Evolutionary conservation across 176 grass and related monocot genomes (phyloP), one percentile per base, ranked within the genome.

Genomic region (Oryza glumipatula): DNA sequence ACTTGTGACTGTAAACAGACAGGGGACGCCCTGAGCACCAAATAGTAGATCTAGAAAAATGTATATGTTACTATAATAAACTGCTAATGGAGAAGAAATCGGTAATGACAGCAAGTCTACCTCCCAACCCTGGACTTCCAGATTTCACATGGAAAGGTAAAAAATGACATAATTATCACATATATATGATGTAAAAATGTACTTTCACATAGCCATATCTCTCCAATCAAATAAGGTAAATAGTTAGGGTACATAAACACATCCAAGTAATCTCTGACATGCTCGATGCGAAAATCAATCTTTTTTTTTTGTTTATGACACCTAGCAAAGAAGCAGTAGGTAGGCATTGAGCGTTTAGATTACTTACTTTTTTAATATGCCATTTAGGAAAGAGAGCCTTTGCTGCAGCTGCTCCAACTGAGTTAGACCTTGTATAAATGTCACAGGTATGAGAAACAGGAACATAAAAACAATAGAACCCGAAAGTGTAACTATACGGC

Each of bases 381-480:
- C 85, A 85, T 88, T 88, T 46, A 98, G 45, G 74, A 98, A 98
- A 76, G 93, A 93, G 67, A 98, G 36, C 70, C 70, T 47, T 79
- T 95, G 89, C 32, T 98, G 93, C 82, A 98, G 71, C 67, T 84
- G 73, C 56, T 98, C 93, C 67, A 98, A 67, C 70, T 98, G 96
- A 92, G 89, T 88, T 88, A 98, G 79, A 71, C 91, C 87, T 94
- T 98, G 93, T 76, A 98, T 94, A 77, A 98, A 95, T 43, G 96
- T 87, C 54, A 95, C 93, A 3, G 96, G 93, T 54, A 88, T 24
- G 63, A 98, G 87, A 83, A 98, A 98, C 26, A 98, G 38, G 75
- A 98, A 71, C 91, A 98, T 93, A 63, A 92, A 98, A 83, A 90
- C 80, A 82, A 94, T 83, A 87, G 86, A 86, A 61, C 86, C 84